Conservation (phyloP, 352 stramenopile species). For the Pythium sukuiense region DNA sequence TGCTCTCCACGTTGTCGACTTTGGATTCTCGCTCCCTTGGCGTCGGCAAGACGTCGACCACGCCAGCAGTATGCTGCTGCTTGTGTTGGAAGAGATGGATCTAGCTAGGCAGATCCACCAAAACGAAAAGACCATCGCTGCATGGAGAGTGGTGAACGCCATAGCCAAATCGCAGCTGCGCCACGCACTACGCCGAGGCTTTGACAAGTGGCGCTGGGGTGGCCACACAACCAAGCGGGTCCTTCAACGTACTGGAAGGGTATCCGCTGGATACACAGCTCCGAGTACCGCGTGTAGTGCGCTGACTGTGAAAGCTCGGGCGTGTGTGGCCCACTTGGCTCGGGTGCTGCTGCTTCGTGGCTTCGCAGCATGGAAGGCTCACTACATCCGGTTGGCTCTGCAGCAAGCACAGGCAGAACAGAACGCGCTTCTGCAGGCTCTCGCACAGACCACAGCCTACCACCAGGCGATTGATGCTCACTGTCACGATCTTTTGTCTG, state of each 20-base stretch:
- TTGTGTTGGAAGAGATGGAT: slow-evolving; percentile 36
- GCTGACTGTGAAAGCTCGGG: slow-evolving; percentile 18
- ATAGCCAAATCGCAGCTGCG: slow-evolving; percentile 8
- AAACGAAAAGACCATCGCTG: slow-evolving; percentile 8
- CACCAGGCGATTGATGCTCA: slow-evolving; percentile 38
- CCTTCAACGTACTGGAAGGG: background rate
- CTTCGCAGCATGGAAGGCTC: slow-evolving; percentile 52
- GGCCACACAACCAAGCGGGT: slow-evolving; percentile 9
- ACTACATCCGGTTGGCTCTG: slow-evolving; percentile 48
- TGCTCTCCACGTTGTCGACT: slow-evolving; percentile 27
- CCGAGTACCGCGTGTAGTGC: background rate
- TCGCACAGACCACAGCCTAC: slow-evolving; percentile 43
- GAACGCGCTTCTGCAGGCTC: slow-evolving; percentile 40
- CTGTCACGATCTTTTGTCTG: no score
- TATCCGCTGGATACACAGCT: background rate
- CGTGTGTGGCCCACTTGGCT: slow-evolving; percentile 30
- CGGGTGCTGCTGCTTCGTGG: slow-evolving; percentile 25
- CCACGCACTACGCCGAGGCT: slow-evolving; percentile 20
- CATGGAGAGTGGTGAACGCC: slow-evolving; percentile 15
- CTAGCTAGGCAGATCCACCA: slow-evolving; percentile 20
- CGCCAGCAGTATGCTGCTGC: slow-evolving; percentile 31
- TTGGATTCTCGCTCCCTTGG: slow-evolving; percentile 26
- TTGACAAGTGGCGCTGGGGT: slow-evolving; percentile 21
- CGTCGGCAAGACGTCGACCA: slow-evolving; percentile 11
- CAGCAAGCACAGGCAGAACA: slow-evolving; percentile 42